Conservation (phyloP, 31 red algal species). For the Endocladia muricata region DNA sequence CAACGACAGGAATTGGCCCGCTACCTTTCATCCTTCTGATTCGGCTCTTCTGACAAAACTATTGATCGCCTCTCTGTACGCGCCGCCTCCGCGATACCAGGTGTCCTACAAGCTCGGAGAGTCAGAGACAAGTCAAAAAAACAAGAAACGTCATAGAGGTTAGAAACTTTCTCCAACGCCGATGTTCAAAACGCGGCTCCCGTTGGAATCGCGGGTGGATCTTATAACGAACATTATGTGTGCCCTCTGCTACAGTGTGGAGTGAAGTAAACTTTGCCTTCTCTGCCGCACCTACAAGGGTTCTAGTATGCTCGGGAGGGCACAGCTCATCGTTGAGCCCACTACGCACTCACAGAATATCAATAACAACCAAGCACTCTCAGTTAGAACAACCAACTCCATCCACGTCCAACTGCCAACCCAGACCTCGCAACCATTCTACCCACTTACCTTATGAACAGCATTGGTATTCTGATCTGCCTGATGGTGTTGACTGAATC, state of each 20-base stretch:
- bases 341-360: slow-evolving; percentile 10
- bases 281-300: slow-evolving; percentile 26
- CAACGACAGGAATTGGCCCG: too few relatives aligned
- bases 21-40: neutral
- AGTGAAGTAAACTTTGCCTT: slow-evolving; percentile 17
- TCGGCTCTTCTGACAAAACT: slow-evolving; percentile 63
- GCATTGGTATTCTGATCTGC: slow-evolving; percentile 67
- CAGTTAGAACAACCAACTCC: too few relatives aligned
- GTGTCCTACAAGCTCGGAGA: slow-evolving; percentile 35
- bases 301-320: slow-evolving; percentile 78
- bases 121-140: neutral
- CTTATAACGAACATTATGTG: slow-evolving; percentile 70
- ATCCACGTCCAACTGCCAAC: too few relatives aligned
- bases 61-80: slow-evolving; percentile 49
- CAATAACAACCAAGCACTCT: too few relatives aligned
- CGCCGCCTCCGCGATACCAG: slow-evolving; percentile 59
- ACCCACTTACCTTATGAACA: slow-evolving; percentile 71
- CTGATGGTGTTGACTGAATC: slow-evolving; percentile 40
- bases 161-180: too few relatives aligned
- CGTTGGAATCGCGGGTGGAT: too few relatives aligned
- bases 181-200: too few relatives aligned
- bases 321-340: slow-evolving; percentile 81
- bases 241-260: slow-evolving; percentile 63
- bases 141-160: too few relatives aligned
- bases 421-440: too few relatives aligned